A percentile compares a stretch with the other conserved stretches of the same genome.
Evolutionary conservation across 2,329 filamentous ascomycete species (phyloP).

Genomic region (Blastomyces gilchristii): DNA sequence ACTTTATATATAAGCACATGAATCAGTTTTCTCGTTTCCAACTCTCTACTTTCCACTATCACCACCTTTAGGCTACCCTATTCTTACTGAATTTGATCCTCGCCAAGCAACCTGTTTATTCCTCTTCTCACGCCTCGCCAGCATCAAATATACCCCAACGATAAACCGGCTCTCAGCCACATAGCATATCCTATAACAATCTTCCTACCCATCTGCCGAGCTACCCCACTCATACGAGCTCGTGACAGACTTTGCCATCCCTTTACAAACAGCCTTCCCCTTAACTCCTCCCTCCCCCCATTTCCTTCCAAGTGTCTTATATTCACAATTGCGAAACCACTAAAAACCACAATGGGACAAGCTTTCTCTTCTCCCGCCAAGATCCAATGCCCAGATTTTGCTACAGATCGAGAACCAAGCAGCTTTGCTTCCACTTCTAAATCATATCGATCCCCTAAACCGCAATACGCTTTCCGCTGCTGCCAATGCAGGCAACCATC

Average conservation of each 20-base stretch:
- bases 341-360: neutral
- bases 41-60: neutral
- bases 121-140: neutral
- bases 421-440: neutral
- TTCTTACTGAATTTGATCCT: neutral
- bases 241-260: neutral
- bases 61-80: neutral
- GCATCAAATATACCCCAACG: neutral
- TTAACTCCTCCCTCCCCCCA: too few relatives aligned
- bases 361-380: neutral
- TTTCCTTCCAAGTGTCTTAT: too few relatives aligned
- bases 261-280: neutral
- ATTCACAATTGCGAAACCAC: neutral
- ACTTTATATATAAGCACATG: neutral
- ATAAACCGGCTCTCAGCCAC: neutral
- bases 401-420: neutral
- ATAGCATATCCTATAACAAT: neutral
- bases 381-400: neutral
- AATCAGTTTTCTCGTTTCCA: neutral
- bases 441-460: neutral
- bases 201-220: neutral
- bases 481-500: neutral
- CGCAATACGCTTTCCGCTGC: neutral
- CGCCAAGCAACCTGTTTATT: neutral
- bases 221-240: neutral